These are phyloP conservation scores for Solanum etuberosum DNA, from an alignment of 257 asterid genomes.

Conservation along the genomic window DNA sequence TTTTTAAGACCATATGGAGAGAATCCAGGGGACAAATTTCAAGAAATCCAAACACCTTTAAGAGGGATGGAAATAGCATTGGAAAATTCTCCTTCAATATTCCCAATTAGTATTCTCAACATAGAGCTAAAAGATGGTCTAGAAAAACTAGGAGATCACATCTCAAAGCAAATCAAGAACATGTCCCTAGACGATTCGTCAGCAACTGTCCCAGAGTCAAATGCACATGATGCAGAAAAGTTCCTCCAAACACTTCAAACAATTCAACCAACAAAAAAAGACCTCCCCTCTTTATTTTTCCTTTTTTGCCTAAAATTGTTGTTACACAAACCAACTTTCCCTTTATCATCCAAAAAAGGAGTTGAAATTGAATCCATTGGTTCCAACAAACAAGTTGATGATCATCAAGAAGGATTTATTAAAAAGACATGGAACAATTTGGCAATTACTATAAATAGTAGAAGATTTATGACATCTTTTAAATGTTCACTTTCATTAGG, in stretches of 20 bases:
- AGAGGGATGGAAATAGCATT: conserved; percentile 69
- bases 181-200: conserved; percentile 19
- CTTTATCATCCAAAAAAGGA: conserved; percentile 7
- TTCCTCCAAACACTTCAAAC: conserved; percentile 44
- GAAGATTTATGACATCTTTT: conserved; percentile 51
- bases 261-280: conserved; percentile 8
- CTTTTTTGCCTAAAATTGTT: conserved; percentile 60
- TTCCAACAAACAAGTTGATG: neutral
- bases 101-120: conserved; percentile 19
- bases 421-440: conserved; percentile 3
- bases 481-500: conserved; percentile 63
- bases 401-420: neutral
- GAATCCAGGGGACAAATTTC: conserved; percentile 43
- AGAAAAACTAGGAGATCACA: conserved; percentile 16
- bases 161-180: conserved; percentile 34
- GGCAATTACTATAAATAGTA: conserved; percentile 14
- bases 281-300: conserved; percentile 56
- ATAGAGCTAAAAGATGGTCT: conserved; percentile 29
- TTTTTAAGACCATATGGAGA: conserved; percentile 32
- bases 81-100: conserved; percentile 17
- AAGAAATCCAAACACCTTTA: conserved; percentile 44
- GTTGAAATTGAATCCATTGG: neutral
- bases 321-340: conserved; percentile 9
- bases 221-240: conserved; percentile 11
- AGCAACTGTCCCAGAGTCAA: conserved; percentile 35